phyloP scores from a whole-genome alignment of 2,329 filamentous ascomycete species.

The Aspergillus novoparasiticus region DNA sequence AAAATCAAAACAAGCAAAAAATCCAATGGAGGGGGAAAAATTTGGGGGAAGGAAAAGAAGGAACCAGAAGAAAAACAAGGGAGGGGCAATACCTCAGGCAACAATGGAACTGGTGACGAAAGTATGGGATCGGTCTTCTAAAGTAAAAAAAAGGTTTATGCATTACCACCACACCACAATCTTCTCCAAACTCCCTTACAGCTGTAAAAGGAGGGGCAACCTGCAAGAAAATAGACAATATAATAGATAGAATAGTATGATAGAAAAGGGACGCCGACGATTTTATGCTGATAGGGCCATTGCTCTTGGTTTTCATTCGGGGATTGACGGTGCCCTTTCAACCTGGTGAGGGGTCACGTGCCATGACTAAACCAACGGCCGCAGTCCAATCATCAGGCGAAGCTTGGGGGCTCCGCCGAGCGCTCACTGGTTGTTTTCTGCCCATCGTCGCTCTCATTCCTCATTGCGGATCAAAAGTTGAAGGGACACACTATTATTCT shows the following conservation, averaged over 20 bases:
- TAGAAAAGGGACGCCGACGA: not conserved
- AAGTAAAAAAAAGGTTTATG: not conserved
- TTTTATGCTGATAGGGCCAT: not conserved
- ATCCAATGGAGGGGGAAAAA: constrained; percentile 23
- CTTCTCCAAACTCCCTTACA: not conserved
- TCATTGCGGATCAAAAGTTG: constrained; percentile 4
- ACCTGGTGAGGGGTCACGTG: not conserved
- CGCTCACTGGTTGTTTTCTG: constrained; percentile 14
- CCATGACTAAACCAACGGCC: constrained; percentile 6
- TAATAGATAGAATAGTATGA: constrained; percentile 3
- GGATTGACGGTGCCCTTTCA: not conserved
- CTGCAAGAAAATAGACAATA: not conserved
- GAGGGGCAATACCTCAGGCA: constrained; percentile 5
- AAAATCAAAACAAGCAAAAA: constrained; percentile 42
- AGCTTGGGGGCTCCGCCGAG: constrained; percentile 8
- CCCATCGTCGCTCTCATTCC: constrained; percentile 10
- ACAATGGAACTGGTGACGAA: constrained; percentile 4
- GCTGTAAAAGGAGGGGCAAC: not conserved
- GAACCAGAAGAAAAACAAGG: constrained; percentile 1
- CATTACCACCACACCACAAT: not conserved
- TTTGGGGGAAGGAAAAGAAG: not conserved
- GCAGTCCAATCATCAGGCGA: constrained; percentile 10
- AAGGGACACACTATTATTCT: constrained; percentile 19
- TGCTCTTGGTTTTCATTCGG: not conserved
- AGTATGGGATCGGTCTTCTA: not conserved